These are phyloP conservation scores for Nannizziopsis arthrosporioides DNA, from an alignment of 2,329 filamentous ascomycete species.

Conservation along the genomic window DNA sequence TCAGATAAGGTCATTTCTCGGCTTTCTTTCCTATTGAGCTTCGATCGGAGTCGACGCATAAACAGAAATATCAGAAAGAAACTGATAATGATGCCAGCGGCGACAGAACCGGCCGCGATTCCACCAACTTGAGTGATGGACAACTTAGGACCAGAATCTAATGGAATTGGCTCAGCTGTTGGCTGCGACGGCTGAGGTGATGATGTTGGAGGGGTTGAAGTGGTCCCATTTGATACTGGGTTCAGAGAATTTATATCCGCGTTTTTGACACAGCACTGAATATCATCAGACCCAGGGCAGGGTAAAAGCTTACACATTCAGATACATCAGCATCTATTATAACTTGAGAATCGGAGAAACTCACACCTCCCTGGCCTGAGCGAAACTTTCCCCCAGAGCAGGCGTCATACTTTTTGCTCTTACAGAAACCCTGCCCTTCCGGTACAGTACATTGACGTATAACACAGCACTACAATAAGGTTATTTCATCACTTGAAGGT, in stretches of 20 bases:
- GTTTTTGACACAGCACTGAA: slow-evolving; percentile 9
- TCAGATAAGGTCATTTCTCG: neutral
- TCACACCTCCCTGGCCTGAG: slow-evolving; percentile 1
- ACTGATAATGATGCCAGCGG: neutral
- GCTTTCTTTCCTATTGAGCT: neutral
- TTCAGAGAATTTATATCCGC: neutral
- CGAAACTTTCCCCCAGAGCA: slow-evolving; percentile 7
- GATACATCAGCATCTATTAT: neutral
- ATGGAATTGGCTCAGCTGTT: neutral
- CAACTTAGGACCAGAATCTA: neutral
- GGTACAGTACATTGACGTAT: slow-evolving; percentile 4
- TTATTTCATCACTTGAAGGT: neutral
- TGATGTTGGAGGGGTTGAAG: neutral
- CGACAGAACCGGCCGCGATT: slow-evolving; percentile 6
- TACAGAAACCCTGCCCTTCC: slow-evolving; percentile 7
- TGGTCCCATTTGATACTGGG: neutral
- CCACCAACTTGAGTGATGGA: slow-evolving; percentile 7
- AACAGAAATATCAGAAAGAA: slow-evolving; percentile 2
- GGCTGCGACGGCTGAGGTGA: neutral
- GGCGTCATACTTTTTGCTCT: neutral
- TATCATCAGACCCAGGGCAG: slow-evolving; percentile 7
- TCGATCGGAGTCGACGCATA: neutral
- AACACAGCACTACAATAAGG: slow-evolving; percentile 5
- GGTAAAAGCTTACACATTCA: neutral
- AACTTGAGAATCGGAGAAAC: neutral